phyloP scores from a whole-genome alignment of 257 asterid genomes.

The Nicotiana tomentosiformis region DNA sequence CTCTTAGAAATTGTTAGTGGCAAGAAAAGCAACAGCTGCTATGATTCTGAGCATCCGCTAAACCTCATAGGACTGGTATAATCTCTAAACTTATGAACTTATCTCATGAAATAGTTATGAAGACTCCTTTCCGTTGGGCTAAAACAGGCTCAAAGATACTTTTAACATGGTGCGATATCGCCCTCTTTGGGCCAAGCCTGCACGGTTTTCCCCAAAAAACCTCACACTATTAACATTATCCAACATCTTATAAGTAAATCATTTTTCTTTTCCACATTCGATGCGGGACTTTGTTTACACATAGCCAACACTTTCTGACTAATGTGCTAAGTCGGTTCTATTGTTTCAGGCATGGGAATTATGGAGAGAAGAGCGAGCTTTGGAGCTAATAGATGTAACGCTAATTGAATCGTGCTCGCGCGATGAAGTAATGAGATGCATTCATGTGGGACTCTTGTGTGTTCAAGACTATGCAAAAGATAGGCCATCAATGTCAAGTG shows the following conservation, averaged over 20 bases:
- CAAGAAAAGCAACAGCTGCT: slow-evolving; percentile 21
- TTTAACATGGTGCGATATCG: no score
- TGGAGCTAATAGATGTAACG: slow-evolving; percentile 26
- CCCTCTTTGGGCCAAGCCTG: no score
- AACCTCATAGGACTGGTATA: slow-evolving; percentile 35
- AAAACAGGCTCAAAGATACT: no score
- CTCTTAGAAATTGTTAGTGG: slow-evolving; percentile 33
- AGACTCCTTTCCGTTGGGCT: background rate
- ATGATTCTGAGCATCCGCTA: slow-evolving; percentile 14
- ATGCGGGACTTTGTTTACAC: no score
- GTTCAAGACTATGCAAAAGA: slow-evolving; percentile 33
- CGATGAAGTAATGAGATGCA: slow-evolving; percentile 21
- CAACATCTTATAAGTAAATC: no score
- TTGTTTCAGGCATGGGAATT: slow-evolving; percentile 31
- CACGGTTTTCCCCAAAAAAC: no score
- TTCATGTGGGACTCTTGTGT: slow-evolving; percentile 31
- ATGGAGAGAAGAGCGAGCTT: slow-evolving; percentile 26
- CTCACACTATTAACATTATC: no score
- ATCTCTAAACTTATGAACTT: background rate
- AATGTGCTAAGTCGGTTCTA: background rate
- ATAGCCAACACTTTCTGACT: no score
- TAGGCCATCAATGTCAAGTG: slow-evolving; percentile 33
- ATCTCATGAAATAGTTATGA: background rate
- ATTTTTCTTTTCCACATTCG: no score
- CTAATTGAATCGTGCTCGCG: background rate